A percentile compares a stretch with the other conserved stretches of the same genome.
Conservation (phyloP, 2,329 filamentous ascomycete species). For the Penicillium sp. region DNA sequence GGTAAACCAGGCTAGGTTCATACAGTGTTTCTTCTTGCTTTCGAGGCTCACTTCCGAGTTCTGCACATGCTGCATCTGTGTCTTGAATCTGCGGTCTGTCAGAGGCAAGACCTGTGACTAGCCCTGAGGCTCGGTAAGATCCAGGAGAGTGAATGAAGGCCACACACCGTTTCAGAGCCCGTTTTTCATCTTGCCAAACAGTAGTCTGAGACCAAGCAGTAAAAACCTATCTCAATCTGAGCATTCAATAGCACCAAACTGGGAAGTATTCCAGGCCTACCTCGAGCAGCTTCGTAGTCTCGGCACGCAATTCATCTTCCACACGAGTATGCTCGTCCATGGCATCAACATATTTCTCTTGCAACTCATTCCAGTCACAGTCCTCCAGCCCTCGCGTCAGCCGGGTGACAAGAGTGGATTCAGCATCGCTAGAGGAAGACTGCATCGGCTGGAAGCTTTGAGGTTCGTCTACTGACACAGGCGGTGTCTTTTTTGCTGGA, state of each 20-base stretch:
- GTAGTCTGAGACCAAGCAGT: conserved; percentile 75
- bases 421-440: conserved; percentile 7
- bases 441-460: conserved; percentile 12
- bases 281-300: conserved; percentile 68
- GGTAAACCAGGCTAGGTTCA: conserved; percentile 37
- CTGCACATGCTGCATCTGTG: conserved; percentile 74
- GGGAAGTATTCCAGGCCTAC: conserved; percentile 40
- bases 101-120: conserved; percentile 4
- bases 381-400: conserved; percentile 54
- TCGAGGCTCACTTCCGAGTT: conserved; percentile 71
- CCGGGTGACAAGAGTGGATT: conserved; percentile 26
- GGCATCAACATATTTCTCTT: conserved; percentile 67
- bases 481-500: neutral
- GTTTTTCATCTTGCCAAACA: conserved; percentile 70
- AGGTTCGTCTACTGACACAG: neutral
- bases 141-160: neutral
- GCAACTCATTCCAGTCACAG: conserved; percentile 79
- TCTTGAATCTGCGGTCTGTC: conserved; percentile 65
- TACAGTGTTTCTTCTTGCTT: conserved; percentile 79
- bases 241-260: neutral
- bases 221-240: conserved; percentile 64
- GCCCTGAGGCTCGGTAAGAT: neutral
- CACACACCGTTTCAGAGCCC: conserved; percentile 73
- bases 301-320: conserved; percentile 66
- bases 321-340: conserved; percentile 64